Conservation (phyloP, 2,329 filamentous ascomycete genomes). For the Trichoderma citrinoviride region DNA sequence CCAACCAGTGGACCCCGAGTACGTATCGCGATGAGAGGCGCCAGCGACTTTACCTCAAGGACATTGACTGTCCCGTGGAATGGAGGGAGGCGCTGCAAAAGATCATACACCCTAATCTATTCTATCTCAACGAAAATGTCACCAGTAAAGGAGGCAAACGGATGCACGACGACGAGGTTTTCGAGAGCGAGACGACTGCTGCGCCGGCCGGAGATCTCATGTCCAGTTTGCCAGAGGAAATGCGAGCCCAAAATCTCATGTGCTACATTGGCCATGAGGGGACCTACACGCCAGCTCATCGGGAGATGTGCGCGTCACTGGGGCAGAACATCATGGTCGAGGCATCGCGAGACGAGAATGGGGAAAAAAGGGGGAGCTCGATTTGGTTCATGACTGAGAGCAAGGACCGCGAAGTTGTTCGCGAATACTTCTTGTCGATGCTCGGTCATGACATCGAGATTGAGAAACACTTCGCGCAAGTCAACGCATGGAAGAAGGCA, state of each 20-base stretch:
- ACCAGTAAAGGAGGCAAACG: slow-evolving; percentile 38
- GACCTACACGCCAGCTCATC: slow-evolving; percentile 91
- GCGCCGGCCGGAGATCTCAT: slow-evolving; percentile 86
- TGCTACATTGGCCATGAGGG: slow-evolving; percentile 98
- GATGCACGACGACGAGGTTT: slow-evolving; percentile 38
- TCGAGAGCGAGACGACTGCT: slow-evolving; percentile 54
- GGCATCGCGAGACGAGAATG: slow-evolving; percentile 68
- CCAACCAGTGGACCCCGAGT: slow-evolving; percentile 73
- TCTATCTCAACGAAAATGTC: slow-evolving; percentile 84
- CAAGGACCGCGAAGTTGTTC: slow-evolving; percentile 84
- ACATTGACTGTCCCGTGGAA: slow-evolving; percentile 87
- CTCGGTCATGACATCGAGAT: slow-evolving; percentile 96
- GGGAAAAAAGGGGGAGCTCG: slow-evolving; percentile 81
- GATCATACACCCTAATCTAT: slow-evolving; percentile 75
- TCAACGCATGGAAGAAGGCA: slow-evolving; percentile 92
- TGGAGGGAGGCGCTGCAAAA: slow-evolving; percentile 81
- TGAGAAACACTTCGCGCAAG: slow-evolving; percentile 92
- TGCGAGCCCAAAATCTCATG: slow-evolving; percentile 96
- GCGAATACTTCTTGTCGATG: slow-evolving; percentile 90
- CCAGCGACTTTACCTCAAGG: slow-evolving; percentile 91
- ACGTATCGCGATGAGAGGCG: slow-evolving; percentile 76
- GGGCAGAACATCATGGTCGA: slow-evolving; percentile 99
- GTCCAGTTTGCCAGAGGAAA: slow-evolving; percentile 81
- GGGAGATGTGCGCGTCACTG: slow-evolving; percentile 95
- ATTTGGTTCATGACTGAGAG: slow-evolving; percentile 99